These are phyloP conservation scores for Fusarium piperis DNA, from an alignment of 2,329 filamentous ascomycete species.

Conservation along the genomic window DNA sequence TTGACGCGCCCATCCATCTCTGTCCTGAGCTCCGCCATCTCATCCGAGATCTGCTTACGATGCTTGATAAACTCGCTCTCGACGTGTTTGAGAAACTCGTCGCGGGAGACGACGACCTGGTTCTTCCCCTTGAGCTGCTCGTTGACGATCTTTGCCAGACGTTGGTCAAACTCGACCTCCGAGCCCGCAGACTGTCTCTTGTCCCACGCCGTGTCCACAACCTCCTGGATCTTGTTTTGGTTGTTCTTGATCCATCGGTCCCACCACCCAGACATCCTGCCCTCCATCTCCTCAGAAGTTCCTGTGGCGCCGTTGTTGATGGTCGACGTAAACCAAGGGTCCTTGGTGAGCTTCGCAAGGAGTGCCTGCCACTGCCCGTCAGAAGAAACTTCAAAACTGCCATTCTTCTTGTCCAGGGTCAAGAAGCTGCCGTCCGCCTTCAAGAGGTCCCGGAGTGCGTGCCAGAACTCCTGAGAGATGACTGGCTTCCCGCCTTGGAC, in stretches of 20 bases:
- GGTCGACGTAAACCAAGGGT: slow-evolving; percentile 42
- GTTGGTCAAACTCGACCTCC: slow-evolving; percentile 47
- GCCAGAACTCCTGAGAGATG: slow-evolving; percentile 72
- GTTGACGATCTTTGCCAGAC: slow-evolving; percentile 50
- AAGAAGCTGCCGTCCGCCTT: slow-evolving; percentile 58
- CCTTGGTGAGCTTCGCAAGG: slow-evolving; percentile 52
- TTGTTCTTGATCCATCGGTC: slow-evolving; percentile 63
- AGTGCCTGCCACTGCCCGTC: slow-evolving; percentile 60
- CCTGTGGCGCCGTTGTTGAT: slow-evolving; percentile 41
- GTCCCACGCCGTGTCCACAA: slow-evolving; percentile 45
- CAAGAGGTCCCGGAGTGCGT: slow-evolving; percentile 67
- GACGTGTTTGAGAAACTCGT: slow-evolving; percentile 60
- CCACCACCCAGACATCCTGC: slow-evolving; percentile 56
- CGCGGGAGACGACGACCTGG: slow-evolving; percentile 55
- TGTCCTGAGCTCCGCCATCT: slow-evolving; percentile 52
- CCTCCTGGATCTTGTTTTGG: slow-evolving; percentile 49
- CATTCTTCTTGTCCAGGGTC: slow-evolving; percentile 53
- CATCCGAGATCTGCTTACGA: slow-evolving; percentile 51
- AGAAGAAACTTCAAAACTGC: slow-evolving; percentile 53
- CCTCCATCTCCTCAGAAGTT: slow-evolving; percentile 41
- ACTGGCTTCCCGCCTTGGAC: slow-evolving; percentile 61
- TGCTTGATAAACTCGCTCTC: slow-evolving; percentile 51
- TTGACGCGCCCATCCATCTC: slow-evolving; percentile 47
- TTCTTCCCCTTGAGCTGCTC: slow-evolving; percentile 48
- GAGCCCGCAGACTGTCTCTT: slow-evolving; percentile 49